Conservation (phyloP, 1,284 basidiomycete genomes). For the Neolentinus lepideus region DNA sequence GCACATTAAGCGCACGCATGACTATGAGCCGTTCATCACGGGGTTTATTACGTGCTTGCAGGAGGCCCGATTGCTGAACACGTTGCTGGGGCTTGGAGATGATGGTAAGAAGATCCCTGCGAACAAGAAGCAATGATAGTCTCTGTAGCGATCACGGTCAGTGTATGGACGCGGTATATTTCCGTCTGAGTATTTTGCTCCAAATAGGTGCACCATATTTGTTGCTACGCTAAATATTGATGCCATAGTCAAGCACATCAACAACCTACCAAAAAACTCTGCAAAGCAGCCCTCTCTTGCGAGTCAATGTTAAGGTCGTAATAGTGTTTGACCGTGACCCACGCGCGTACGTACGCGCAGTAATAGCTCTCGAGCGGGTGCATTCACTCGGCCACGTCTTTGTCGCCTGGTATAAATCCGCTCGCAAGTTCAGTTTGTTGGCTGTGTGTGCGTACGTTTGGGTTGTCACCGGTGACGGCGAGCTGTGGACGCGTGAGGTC, state of each 20-base stretch:
- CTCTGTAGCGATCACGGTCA: too few species aligned
- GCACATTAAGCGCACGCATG: constrained; percentile 46
- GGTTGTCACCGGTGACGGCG: constrained; percentile 38
- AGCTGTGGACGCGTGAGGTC: constrained; percentile 46
- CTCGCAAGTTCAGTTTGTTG: too few species aligned
- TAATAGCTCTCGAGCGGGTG: constrained; percentile 36
- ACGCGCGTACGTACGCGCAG: constrained; percentile 41
- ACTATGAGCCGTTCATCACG: constrained; percentile 53
- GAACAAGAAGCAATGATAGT: not conserved
- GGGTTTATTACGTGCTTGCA: constrained; percentile 38
- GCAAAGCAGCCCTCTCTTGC: constrained; percentile 22
- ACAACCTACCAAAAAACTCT: constrained; percentile 3
- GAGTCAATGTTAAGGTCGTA: constrained; percentile 38
- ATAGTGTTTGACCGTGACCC: constrained; percentile 42
- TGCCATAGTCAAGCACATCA: not conserved
- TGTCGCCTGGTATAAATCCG: too few species aligned
- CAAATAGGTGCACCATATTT: too few species aligned
- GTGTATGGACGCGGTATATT: too few species aligned
- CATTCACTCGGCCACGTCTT: constrained; percentile 39
- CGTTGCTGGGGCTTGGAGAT: constrained; percentile 24
- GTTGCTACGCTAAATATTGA: too few species aligned
- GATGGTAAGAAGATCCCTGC: constrained; percentile 1
- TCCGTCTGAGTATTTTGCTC: too few species aligned
- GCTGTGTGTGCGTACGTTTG: too few species aligned
- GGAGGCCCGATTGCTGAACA: constrained; percentile 37